Conservation (phyloP, 2,329 filamentous ascomycete species). For the Neopestalotiopsis sp. region DNA sequence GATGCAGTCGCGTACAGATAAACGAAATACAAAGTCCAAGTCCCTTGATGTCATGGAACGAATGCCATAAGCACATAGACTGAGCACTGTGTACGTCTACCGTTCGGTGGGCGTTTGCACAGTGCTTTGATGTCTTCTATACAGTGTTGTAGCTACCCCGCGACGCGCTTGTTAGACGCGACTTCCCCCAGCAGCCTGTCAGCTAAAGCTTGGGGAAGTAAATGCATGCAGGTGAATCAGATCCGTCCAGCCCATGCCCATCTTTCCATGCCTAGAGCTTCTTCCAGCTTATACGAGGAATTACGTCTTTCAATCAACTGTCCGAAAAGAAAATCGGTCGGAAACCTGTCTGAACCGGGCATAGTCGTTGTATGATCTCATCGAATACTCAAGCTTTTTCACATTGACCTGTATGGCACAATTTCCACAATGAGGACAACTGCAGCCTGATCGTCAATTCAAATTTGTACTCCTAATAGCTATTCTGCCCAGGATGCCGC, state of each 20-base stretch:
- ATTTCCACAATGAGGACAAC: background rate
- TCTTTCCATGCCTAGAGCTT: too few relatives aligned
- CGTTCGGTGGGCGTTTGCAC: too few relatives aligned
- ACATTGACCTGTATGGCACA: background rate
- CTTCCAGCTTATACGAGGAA: background rate
- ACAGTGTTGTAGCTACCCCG: constrained; percentile 26
- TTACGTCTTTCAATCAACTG: background rate
- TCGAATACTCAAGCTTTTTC: background rate
- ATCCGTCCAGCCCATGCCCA: background rate
- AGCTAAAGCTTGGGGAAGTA: constrained; percentile 1
- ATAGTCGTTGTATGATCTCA: background rate
- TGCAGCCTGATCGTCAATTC: background rate
- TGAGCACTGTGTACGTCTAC: background rate
- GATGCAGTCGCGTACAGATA: background rate
- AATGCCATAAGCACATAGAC: background rate
- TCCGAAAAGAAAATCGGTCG: background rate
- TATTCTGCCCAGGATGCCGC: constrained; percentile 49
- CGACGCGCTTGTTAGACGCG: constrained; percentile 28
- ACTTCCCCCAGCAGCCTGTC: constrained; percentile 3
- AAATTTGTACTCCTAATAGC: background rate
- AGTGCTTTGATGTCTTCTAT: too few relatives aligned
- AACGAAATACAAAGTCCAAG: background rate
- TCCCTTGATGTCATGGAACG: constrained; percentile 7
- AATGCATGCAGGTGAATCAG: background rate
- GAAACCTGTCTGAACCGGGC: background rate